Evolutionary conservation across 148 eudicot species (phyloP).

Genomic region (Cornus suecica): DNA sequence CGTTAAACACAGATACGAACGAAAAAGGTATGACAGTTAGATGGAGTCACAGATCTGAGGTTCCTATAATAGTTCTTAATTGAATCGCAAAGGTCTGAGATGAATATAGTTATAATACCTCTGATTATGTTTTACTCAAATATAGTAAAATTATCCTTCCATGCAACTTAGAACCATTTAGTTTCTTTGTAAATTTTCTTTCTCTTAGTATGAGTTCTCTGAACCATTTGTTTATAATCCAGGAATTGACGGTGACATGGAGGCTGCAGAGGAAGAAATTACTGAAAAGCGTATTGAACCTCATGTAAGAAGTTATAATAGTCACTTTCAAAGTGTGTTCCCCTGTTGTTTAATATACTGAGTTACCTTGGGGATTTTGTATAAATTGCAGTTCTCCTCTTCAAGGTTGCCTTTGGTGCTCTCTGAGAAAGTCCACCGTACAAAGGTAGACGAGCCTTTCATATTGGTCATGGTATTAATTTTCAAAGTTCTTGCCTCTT

Average conservation of each 20-base stretch:
- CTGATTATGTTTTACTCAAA: neutral
- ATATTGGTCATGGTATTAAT: slow-evolving; percentile 1
- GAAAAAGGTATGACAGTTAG: slow-evolving; percentile 21
- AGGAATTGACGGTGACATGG: slow-evolving; percentile 40
- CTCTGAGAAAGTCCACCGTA: slow-evolving; percentile 76
- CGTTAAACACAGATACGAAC: slow-evolving; percentile 18
- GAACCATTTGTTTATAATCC: neutral
- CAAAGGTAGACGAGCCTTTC: slow-evolving; percentile 50
- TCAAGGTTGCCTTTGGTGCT: slow-evolving; percentile 74
- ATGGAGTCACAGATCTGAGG: neutral
- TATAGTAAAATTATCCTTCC: neutral
- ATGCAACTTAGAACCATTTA: neutral
- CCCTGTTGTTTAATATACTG: neutral
- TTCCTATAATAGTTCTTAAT: neutral
- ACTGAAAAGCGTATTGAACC: slow-evolving; percentile 56
- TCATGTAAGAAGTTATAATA: slow-evolving; percentile 45
- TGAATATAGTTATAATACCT: neutral
- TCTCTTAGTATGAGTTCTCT: neutral
- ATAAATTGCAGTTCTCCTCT: slow-evolving; percentile 59
- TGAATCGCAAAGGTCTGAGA: neutral
- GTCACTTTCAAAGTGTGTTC: slow-evolving; percentile 7
- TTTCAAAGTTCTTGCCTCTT: neutral
- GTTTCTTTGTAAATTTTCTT: neutral
- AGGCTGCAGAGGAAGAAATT: slow-evolving; percentile 42
- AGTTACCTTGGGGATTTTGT: slow-evolving; percentile 12